Evolutionary conservation across 2,329 filamentous ascomycete species (phyloP), one percentile per base, ranked within the genome.

Genomic region (Geoglossum cookeanum): DNA sequence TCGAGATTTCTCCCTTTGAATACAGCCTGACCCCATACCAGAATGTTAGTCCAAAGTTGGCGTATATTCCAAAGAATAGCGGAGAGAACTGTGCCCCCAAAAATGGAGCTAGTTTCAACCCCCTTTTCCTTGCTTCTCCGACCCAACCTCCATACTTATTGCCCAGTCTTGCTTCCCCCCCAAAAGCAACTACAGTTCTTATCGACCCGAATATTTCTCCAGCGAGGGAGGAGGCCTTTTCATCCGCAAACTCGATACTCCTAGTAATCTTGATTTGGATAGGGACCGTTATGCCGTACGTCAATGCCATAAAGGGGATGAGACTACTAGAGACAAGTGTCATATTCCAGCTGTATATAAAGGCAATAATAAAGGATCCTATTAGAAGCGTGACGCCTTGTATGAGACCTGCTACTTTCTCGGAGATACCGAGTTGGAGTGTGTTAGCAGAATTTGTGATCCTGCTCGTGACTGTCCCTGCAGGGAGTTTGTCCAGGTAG

Each of bases 351-450:
- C 71, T 75, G 59, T 75, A 76, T 15, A 68, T 63, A 60, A 79
- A 78, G 0, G 77, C 72, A 52, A 79, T 72, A 9, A 71, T 67
- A n/a, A 76, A 69, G 57, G 74, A 74, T 0, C 74, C 65, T 4
- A 73, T 61, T 4, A 75, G 62, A 1, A 73, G 63, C 1, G 72
- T 65, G 1, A 71, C 55, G 1, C 67, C 70, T 55, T 74, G 69
- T 33, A 75, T 66, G 1, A 76, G 65, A 1, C 65, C 66, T 1
- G 69, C 69, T 4, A 79, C 65, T 56, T 74, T 74, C 60, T 78
- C 75, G 0, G 75, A 78, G n/a, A 78, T 73, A 17, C 75, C 76
- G 30, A 75, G 67, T 58, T 79, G 77, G 9, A 79, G 70, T 0
- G 72, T 72, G 60, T 78, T 78, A 35, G 75, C 71, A 0, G 74